These are phyloP conservation scores for Mycena rebaudengoi DNA, from an alignment of 768 basidiomycete genomes.

Conservation along the genomic window DNA sequence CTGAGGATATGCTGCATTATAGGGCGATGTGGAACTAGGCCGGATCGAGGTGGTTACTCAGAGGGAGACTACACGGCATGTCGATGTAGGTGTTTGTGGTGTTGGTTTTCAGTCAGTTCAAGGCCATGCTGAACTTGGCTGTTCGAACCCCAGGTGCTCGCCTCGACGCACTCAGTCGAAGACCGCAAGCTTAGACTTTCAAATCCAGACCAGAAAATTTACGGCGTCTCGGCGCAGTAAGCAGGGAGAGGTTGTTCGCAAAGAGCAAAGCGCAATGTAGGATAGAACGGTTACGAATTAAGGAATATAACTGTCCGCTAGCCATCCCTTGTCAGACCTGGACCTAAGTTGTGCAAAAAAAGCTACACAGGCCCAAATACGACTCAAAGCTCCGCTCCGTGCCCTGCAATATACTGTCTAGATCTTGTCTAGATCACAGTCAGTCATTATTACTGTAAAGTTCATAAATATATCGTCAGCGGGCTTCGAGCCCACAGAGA, in stretches of 20 bases:
- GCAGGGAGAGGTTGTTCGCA: background rate
- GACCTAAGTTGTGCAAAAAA: background rate
- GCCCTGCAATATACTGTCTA: background rate
- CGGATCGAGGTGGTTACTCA: conserved; percentile 6
- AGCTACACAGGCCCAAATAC: conserved; percentile 4
- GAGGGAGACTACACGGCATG: conserved; percentile 4
- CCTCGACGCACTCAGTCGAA: background rate
- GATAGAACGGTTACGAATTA: background rate
- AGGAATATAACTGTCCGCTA: background rate
- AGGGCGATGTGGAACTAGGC: conserved; percentile 14
- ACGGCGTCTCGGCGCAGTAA: background rate
- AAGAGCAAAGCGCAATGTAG: background rate
- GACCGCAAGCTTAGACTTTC: background rate
- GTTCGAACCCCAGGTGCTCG: conserved; percentile 6
- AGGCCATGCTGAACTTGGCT: background rate
- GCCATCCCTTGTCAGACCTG: background rate
- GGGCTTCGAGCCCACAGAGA: conserved; percentile 1
- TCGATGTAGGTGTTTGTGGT: conserved; percentile 7
- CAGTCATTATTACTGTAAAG: background rate
- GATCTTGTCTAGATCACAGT: background rate
- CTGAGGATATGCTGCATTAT: background rate
- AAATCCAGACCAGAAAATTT: background rate
- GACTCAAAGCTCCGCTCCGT: background rate
- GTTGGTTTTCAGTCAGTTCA: background rate
- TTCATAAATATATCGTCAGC: conserved; percentile 2